phyloP scores from a whole-genome alignment of 805 yeast species.

The Yamadazyma paraphyllophila region DNA sequence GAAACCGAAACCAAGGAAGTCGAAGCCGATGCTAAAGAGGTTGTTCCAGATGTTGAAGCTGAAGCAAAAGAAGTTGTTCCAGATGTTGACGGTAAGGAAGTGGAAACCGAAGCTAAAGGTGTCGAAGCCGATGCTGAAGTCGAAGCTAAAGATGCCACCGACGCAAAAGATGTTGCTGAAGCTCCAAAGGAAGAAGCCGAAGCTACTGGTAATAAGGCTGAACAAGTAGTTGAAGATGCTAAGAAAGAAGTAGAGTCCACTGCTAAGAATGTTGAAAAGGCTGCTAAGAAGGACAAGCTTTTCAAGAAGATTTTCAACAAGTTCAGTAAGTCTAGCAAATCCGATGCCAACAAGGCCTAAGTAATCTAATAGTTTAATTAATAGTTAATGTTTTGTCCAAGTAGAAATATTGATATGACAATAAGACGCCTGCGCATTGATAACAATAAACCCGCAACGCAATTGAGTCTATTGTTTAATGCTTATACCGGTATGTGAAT shows the following conservation, averaged over 20 bases:
- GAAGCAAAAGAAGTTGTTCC: slow-evolving; percentile 6
- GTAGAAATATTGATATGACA: neutral
- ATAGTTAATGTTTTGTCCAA: slow-evolving; percentile 2
- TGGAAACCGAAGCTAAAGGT: neutral
- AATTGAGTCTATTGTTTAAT: neutral
- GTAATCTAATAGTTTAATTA: neutral
- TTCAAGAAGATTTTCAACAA: slow-evolving; percentile 36
- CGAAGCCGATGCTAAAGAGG: slow-evolving; percentile 13
- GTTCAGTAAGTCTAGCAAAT: slow-evolving; percentile 30
- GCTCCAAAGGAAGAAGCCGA: slow-evolving; percentile 8
- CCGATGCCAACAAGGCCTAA: slow-evolving; percentile 5
- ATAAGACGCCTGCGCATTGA: neutral
- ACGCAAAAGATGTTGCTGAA: slow-evolving; percentile 3
- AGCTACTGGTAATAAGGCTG: slow-evolving; percentile 4
- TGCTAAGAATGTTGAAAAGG: slow-evolving; percentile 22
- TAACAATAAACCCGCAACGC: neutral
- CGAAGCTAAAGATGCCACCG: slow-evolving; percentile 5
- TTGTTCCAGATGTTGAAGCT: slow-evolving; percentile 7
- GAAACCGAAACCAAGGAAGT: slow-evolving; percentile 7
- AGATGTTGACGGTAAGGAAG: slow-evolving; percentile 1
- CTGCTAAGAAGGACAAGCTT: slow-evolving; percentile 36
- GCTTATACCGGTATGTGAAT: no score
- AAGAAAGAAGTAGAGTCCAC: slow-evolving; percentile 28
- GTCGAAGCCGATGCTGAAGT: slow-evolving; percentile 12
- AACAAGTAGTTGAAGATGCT: slow-evolving; percentile 22